phyloP scores from a whole-genome alignment of 148 eudicot species.

The Simmondsia chinensis region DNA sequence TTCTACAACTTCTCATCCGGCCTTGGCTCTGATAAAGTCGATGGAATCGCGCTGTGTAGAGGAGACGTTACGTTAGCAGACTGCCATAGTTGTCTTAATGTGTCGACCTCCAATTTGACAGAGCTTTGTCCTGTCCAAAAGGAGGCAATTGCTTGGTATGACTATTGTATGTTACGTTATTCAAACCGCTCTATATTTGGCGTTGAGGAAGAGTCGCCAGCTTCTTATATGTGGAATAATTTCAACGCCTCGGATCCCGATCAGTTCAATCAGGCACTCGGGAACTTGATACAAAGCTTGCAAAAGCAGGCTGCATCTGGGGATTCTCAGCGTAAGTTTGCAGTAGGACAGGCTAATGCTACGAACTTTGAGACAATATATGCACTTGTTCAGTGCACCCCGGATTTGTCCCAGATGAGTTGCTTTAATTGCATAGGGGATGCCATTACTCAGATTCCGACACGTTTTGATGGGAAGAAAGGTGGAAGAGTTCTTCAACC shows the following conservation, averaged over 20 bases:
- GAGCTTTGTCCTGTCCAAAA: constrained; percentile 5
- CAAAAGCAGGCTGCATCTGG: neutral
- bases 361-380: neutral
- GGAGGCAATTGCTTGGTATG: constrained; percentile 15
- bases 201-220: neutral
- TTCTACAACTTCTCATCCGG: constrained; percentile 28
- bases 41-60: constrained; percentile 38
- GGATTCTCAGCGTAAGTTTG: constrained; percentile 12
- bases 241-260: neutral
- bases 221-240: neutral
- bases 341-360: neutral
- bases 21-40: constrained; percentile 16
- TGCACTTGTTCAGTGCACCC: constrained; percentile 14
- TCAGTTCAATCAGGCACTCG: constrained; percentile 8
- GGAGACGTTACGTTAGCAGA: constrained; percentile 23
- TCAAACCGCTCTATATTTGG: constrained; percentile 4
- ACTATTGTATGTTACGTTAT: constrained; percentile 15
- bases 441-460: neutral
- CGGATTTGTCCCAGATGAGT: constrained; percentile 8
- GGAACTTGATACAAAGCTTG: constrained; percentile 4
- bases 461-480: neutral
- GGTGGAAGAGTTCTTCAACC: constrained; percentile 3
- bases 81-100: constrained; percentile 23
- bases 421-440: constrained; percentile 6
- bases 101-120: constrained; percentile 3